A percentile compares a stretch with the other conserved stretches of the same genome.
phyloP scores from a whole-genome alignment of 306 rosid species.

The Casuarina cunninghamiana region DNA sequence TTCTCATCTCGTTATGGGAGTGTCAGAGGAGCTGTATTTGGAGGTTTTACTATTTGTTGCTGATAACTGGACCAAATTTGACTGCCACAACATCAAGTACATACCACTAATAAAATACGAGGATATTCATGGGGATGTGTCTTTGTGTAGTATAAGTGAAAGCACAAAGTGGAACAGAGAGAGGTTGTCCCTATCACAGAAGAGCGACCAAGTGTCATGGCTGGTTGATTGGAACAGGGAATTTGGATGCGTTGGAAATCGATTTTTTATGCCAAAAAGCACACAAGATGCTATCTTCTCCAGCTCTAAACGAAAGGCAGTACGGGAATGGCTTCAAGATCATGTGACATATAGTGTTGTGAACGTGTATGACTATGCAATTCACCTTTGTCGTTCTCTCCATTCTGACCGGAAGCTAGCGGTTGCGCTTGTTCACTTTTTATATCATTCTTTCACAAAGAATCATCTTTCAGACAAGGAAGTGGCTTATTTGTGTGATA shows the following conservation, averaged over 20 bases:
- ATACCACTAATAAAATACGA: constrained; percentile 54
- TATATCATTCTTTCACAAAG: constrained; percentile 40
- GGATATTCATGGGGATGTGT: constrained; percentile 32
- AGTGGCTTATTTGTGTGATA: constrained; percentile 20
- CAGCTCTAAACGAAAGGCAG: not conserved
- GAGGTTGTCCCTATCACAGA: constrained; percentile 29
- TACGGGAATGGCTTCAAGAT: constrained; percentile 48
- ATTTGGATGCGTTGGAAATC: constrained; percentile 26
- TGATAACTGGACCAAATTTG: constrained; percentile 39
- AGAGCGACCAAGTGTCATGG: constrained; percentile 42
- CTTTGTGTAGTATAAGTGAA: constrained; percentile 37
- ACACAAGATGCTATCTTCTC: constrained; percentile 47
- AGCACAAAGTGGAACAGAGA: not conserved
- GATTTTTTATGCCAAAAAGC: constrained; percentile 51
- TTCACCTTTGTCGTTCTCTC: constrained; percentile 12
- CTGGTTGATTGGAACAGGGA: constrained; percentile 52
- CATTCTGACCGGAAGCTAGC: constrained; percentile 20
- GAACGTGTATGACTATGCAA: constrained; percentile 34
- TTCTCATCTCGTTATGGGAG: constrained; percentile 47
- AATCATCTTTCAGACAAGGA: constrained; percentile 17
- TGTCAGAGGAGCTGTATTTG: constrained; percentile 53
- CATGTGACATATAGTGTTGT: constrained; percentile 19
- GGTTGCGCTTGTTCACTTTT: constrained; percentile 52
- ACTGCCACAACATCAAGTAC: constrained; percentile 25
- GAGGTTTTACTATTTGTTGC: constrained; percentile 42